These are phyloP conservation scores for Kuraishia capsulata DNA, from an alignment of 805 yeast genomes.

Conservation along the genomic window DNA sequence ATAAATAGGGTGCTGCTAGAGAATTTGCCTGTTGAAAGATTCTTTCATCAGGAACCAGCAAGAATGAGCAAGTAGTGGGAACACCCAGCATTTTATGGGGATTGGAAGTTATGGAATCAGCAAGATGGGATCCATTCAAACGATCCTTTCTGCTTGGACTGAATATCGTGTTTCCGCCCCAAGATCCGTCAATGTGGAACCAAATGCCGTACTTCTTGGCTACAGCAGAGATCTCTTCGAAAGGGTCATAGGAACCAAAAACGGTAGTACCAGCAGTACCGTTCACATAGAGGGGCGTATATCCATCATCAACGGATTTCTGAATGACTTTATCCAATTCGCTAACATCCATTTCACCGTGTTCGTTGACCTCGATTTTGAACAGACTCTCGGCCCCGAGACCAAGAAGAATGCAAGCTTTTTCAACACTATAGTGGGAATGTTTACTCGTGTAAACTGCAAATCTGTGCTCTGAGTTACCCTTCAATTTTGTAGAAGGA, in stretches of 20 bases:
- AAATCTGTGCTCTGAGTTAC: conserved; percentile 44
- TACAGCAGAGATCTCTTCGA: conserved; percentile 42
- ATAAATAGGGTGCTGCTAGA: conserved; percentile 69
- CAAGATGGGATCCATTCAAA: conserved; percentile 52
- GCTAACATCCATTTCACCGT: conserved; percentile 47
- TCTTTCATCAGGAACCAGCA: conserved; percentile 60
- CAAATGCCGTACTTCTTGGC: conserved; percentile 51
- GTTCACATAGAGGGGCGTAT: conserved; percentile 64
- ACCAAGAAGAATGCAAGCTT: conserved; percentile 72
- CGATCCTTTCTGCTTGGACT: conserved; percentile 35
- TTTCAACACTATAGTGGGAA: conserved; percentile 73
- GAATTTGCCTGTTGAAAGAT: conserved; percentile 67
- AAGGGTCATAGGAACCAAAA: conserved; percentile 72
- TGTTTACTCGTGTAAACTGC: conserved; percentile 67
- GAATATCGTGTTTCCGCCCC: conserved; percentile 85
- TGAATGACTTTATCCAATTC: conserved; percentile 37
- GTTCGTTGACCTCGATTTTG: conserved; percentile 46
- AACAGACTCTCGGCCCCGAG: conserved; percentile 55
- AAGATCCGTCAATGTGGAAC: conserved; percentile 84
- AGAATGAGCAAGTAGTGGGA: conserved; percentile 68
- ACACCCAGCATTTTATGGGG: conserved; percentile 91
- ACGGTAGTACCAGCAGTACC: conserved; percentile 90
- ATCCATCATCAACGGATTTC: conserved; percentile 38
- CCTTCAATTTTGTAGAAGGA: conserved; percentile 62
- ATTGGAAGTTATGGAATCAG: conserved; percentile 70